Conservation (phyloP, 1,284 basidiomycete species). For the Sporisorium reilianum region DNA sequence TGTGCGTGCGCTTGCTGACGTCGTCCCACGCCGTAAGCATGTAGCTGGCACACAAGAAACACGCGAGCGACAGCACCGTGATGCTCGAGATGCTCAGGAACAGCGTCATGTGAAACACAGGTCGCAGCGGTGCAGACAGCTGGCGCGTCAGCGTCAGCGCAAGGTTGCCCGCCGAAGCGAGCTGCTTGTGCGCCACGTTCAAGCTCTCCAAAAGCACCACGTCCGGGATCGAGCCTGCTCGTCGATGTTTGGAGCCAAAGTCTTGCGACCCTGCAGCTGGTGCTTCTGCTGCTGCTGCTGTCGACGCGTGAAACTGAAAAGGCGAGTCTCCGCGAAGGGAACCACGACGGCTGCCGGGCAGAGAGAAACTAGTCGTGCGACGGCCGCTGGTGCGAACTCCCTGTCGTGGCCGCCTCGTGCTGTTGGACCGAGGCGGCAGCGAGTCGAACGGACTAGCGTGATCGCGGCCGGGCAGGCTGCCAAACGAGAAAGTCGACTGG, state of each 20-base stretch:
- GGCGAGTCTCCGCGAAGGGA: constrained; percentile 42
- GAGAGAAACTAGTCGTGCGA: constrained; percentile 42
- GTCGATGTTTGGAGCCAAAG: constrained; percentile 18
- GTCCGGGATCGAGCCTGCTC: constrained; percentile 35
- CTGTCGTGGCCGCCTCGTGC: constrained; percentile 35
- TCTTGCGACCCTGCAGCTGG: background rate
- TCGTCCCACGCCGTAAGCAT: constrained; percentile 62
- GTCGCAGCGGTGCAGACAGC: constrained; percentile 54
- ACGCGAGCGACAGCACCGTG: constrained; percentile 51
- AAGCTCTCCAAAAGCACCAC: constrained; percentile 50
- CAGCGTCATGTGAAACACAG: constrained; percentile 56
- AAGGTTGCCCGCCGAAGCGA: constrained; percentile 52
- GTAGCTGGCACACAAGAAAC: constrained; percentile 57
- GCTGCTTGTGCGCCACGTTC: constrained; percentile 57
- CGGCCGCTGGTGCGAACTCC: constrained; percentile 28
- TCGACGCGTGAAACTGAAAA: constrained; percentile 4
- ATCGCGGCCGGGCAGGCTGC: constrained; percentile 15
- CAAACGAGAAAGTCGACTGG: constrained; percentile 33
- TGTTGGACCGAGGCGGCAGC: constrained; percentile 44
- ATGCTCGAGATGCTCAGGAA: constrained; percentile 60
- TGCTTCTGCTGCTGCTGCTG: background rate
- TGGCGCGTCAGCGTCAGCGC: constrained; percentile 59
- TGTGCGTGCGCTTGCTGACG: constrained; percentile 35
- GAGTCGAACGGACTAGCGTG: constrained; percentile 31
- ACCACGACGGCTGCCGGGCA: constrained; percentile 46